phyloP scores from a whole-genome alignment of 805 yeast species.

The Candida tammaniensis region DNA sequence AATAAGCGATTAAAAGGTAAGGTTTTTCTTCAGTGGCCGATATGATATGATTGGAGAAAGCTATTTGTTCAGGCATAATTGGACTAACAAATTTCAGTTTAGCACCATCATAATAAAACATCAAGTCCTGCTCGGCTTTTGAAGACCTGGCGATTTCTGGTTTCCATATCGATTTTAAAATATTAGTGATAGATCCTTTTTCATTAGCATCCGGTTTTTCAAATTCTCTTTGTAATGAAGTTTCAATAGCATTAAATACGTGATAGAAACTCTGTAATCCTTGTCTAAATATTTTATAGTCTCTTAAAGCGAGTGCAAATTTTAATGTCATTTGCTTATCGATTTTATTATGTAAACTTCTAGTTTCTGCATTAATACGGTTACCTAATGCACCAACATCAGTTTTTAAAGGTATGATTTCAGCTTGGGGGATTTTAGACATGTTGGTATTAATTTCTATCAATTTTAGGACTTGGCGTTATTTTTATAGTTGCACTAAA shows the following conservation, averaged over 20 bases:
- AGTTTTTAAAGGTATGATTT: slow-evolving; percentile 68
- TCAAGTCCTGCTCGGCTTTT: slow-evolving; percentile 56
- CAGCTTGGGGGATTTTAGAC: slow-evolving; percentile 11
- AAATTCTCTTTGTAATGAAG: slow-evolving; percentile 45
- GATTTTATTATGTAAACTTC: slow-evolving; percentile 62
- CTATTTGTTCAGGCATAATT: slow-evolving; percentile 58
- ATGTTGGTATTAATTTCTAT: neutral
- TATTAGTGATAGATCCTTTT: slow-evolving; percentile 41
- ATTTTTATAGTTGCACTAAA: slow-evolving; percentile 3
- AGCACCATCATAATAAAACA: slow-evolving; percentile 61
- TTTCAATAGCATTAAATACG: slow-evolving; percentile 64
- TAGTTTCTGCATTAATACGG: slow-evolving; percentile 71
- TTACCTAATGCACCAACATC: slow-evolving; percentile 83
- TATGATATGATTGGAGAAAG: slow-evolving; percentile 59
- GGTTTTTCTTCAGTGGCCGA: slow-evolving; percentile 59
- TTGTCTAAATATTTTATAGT: slow-evolving; percentile 74
- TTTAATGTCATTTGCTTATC: slow-evolving; percentile 67
- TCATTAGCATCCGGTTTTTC: slow-evolving; percentile 16
- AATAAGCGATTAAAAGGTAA: slow-evolving; percentile 68
- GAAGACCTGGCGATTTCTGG: slow-evolving; percentile 66
- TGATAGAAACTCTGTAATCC: slow-evolving; percentile 75
- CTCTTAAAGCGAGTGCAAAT: slow-evolving; percentile 73
- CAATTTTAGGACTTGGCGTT: neutral
- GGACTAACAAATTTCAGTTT: slow-evolving; percentile 56
- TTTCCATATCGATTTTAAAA: slow-evolving; percentile 61